Base-by-base conservation (phyloP, 2,329 filamentous ascomycete species). In the Nothophaeocryptopus gaeumannii region DNA sequence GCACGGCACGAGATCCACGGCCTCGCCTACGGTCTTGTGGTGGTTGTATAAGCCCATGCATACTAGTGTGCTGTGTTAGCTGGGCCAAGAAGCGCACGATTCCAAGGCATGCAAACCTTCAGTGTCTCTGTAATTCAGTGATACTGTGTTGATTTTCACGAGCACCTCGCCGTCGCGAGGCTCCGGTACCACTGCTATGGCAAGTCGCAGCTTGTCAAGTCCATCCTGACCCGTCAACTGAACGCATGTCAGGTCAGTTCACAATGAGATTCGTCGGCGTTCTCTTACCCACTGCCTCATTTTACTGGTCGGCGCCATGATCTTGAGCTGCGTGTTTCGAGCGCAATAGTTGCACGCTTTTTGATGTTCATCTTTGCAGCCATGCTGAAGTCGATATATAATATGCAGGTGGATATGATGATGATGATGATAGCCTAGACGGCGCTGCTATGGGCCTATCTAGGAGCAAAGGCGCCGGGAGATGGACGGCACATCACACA, bases 31-130 rank as follows among this genome's bases (percentile, higher is more conserved):
- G 3, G 76, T 74, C 58, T 78, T 76, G 70, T 87, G 82, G 67
- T 88, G 83, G 63, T 74, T 81, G 71, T 87, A 88, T 10, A 81
- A 72, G 29, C 85, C 85, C 72, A 78, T 83, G 61, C 74, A 75
- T 14, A 88, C 84, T 84, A 51, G 35, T 26, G 20, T 26, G 7
- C 20, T 26, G 20, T 26, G 20, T 26, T 7, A 26, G 20, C 7
- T 26, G 20, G 20, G 20, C 20, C 20, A 26, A 26, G 20, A 26
- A 26, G 20, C 20, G 20, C 20, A 26, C 20, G 20, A 26, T 7
- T 26, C 20, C 20, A 26, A 26, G 20, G 20, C 20, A 26, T 26
- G 20, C 20, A 26, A 10, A 56, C 70, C 70, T 63, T 75, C 72
- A 13, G 75, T 74, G 55, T 81, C 78, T 36, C 77, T 71, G 59